Base-by-base conservation (phyloP, 495 filamentous ascomycete genomes). In the Diplogelasinospora grovesii region DNA sequence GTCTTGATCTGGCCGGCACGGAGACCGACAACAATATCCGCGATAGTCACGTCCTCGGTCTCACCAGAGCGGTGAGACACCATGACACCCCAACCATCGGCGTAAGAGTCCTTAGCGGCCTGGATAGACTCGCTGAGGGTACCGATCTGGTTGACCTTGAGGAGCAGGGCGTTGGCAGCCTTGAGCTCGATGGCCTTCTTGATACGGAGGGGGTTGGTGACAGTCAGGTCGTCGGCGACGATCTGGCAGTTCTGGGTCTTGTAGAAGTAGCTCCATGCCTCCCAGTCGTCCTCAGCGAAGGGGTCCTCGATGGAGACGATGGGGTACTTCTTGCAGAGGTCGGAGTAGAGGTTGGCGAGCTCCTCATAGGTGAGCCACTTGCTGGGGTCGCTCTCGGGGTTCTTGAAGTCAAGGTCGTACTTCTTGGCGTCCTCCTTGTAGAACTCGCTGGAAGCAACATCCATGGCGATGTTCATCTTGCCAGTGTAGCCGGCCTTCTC, bases 331-430 rank as follows among this genome's bases (percentile, higher is more conserved):
- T 77, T 72, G 57, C 78, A 78, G 36, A 99, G 79, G 15, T 76
- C 71, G 71, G 86, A 81, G 79, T 97, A 99, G 49, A 93, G 75
- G 55, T 88, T 85, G 60, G 93, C 92, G 32, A 99, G 81, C 70
- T 99, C 77, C 78, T 99, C 88, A 70, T 99, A 99, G 56, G 89
- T 93, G 73, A 97, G 70, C 93, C 93, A 97, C 79, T 97, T 96
- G 71, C 62, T 75, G 57, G 76, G 74, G 74, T 99, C 93, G 63
- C 85, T 85, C 45, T 89, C 80, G 41, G 86, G 84, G 79, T 95
- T 97, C 87, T 99, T 96, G 85, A 95, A 98, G 81, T 98, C 93
- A 37, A 99, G 75, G 63, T 99, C 93, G 79, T 99, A 99, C 72
- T 95, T 96, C 85, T 95, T 94, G 54, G 60, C 90, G 30, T 94